Base-by-base conservation (phyloP, 345 rosid species). In the Syzygium oleosum region DNA sequence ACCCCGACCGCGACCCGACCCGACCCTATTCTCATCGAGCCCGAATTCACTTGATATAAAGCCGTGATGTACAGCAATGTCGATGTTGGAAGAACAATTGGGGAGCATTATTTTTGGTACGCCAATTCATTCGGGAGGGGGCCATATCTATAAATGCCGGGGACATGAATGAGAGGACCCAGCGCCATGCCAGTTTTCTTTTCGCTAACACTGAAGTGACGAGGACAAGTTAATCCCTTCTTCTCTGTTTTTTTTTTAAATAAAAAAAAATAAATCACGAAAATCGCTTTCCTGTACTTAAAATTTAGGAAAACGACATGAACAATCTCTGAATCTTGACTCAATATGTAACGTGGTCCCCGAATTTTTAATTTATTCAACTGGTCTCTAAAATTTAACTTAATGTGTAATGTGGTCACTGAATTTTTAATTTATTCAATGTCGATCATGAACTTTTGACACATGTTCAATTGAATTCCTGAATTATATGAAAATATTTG, bases 331-430 rank as follows among this genome's bases (percentile, higher is more conserved):
- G 43, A 41, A 41, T 41, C 3, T 41, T 41, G 6, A 4, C 43
- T 41, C 5, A 41, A 41, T 4, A 41, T 3, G 1, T 41, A 4
- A 41, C 4, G 5, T 4, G 43, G 1, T 41, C 3, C 6, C 6
- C 43, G 6, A 41, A 41, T 4, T 41, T 4, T 41, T 41, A 41
- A 41, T 41, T 41, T 41, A 41, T 41, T 41, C 43, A 41, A 4
- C 43, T 41, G 6, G 6, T 41, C 3, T 41, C 43, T 41, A 41
- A 41, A 41, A 1, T 41, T 41, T 4, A 41, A 41, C 43, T 4
- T 5, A 41, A 41, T 4, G 6, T 41, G 43, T 41, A 41, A 41
- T 4, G 1, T 41, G 43, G 1, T 4, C 6, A 3, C 3, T 5
- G 6, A 41, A 41, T 4, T 41, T 41, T 41, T 4, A 41, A 41